Evolutionary conservation across 139 green algal species (phyloP).

Genomic region (Tetratostichococcus sp.): DNA sequence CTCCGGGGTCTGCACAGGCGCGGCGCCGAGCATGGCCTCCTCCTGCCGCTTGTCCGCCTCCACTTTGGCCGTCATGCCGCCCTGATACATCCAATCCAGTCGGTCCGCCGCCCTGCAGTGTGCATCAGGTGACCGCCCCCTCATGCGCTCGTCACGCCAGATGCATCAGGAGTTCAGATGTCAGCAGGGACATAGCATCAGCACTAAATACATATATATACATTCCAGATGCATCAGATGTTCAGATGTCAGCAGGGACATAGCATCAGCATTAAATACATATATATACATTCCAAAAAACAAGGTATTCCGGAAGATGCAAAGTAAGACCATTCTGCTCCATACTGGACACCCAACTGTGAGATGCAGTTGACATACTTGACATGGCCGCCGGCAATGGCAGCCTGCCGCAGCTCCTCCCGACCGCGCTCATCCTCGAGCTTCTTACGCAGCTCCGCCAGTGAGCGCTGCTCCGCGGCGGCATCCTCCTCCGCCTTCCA

Average conservation of each 20-base stretch:
- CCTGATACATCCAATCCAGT: slow-evolving; percentile 96
- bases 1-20: slow-evolving; percentile 40
- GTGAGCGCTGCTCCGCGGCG: slow-evolving; percentile 70
- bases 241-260: too few species aligned
- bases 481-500: slow-evolving; percentile 88
- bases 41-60: slow-evolving; percentile 72
- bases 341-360: background rate
- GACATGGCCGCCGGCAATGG: slow-evolving; percentile 53
- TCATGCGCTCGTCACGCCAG: too few species aligned
- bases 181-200: too few species aligned
- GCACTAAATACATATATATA: too few species aligned
- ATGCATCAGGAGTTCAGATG: too few species aligned
- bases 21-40: slow-evolving; percentile 56
- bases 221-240: too few species aligned
- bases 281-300: too few species aligned
- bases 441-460: slow-evolving; percentile 84
- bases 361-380: slow-evolving; percentile 21
- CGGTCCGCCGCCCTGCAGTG: slow-evolving; percentile 55
- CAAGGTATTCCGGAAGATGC: too few species aligned
- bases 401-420: slow-evolving; percentile 70
- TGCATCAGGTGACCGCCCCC: too few species aligned
- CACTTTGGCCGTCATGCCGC: slow-evolving; percentile 65
- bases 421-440: slow-evolving; percentile 77
- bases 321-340: too few species aligned
- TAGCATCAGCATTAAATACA: too few species aligned